Base-by-base conservation (phyloP, 345 rosid genomes). In the Pelargonium nanum region DNA sequence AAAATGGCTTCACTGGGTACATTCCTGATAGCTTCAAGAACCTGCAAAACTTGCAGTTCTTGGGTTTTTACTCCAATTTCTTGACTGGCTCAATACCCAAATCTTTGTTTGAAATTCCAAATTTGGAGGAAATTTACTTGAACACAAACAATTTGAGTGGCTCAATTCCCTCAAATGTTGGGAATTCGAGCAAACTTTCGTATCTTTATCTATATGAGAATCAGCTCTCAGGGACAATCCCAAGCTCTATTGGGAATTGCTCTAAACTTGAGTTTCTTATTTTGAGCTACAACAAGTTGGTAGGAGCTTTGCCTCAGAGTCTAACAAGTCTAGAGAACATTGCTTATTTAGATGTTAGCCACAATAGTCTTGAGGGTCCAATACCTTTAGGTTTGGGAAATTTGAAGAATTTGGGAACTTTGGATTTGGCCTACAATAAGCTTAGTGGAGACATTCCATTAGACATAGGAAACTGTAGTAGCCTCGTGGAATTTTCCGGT, bases 161-260 rank as follows among this genome's bases (percentile, higher is more conserved):
- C 66, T 67, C 82, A n/a, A 80, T 91, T 55, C 91, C 91, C 19
- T 28, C 53, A 17, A 84, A 76, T 71, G 69, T 88, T 13, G 83
- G 96, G 1, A 60, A 77, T 40, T 64, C 79, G 81, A 74, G 60
- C 34, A 69, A 81, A 60, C 24, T 78, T 48, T 1, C 20, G 52
- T 65, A 40, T 20, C 69, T 91, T 1, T 59, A 74, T 70, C 21
- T 91, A 30, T 44, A 26, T 68, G 26, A 65, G 30, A 91, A 91
- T 66, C 60, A 56, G 24, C 65, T 91, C 0, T 77, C 88, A n/a
- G 96, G 94, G 51, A 57, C 69, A 48, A 73, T 91, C 62, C 91
- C 96, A 0, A 84, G 77, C 55, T 75, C 91, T 7, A 69, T 86
- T 53, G 91, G 91, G 55, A 74, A 81, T 21, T 85, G 94, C 51